Percentiles rank a stretch among this genome's conserved stretches.
These are phyloP conservation scores for Isabelozyma heimii DNA, from an alignment of 805 yeast species.

Conservation along the genomic window DNA sequence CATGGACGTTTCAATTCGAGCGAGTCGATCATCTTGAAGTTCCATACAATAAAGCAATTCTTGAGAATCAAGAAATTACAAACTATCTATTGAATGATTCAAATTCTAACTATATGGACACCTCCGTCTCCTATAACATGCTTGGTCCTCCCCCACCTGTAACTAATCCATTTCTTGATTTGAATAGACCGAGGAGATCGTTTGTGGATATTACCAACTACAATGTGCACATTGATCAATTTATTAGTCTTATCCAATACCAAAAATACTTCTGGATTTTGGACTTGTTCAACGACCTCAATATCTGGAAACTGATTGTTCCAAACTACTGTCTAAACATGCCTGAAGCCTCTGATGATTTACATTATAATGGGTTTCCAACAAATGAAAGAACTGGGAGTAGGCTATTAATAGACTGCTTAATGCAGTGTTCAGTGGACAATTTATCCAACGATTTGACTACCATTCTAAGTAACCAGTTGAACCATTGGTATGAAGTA, in stretches of 20 bases:
- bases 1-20: neutral
- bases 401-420: slow-evolving; percentile 25
- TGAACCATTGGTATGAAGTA: slow-evolving; percentile 18
- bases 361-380: neutral
- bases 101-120: neutral
- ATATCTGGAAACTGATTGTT: slow-evolving; percentile 34
- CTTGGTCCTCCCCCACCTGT: neutral
- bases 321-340: slow-evolving; percentile 30
- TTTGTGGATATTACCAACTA: neutral
- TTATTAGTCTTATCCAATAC: slow-evolving; percentile 24
- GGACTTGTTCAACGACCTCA: slow-evolving; percentile 38
- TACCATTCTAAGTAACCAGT: slow-evolving; percentile 18
- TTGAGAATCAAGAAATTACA: slow-evolving; percentile 24
- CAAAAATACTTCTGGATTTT: slow-evolving; percentile 38
- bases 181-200: neutral
- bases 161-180: neutral
- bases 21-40: neutral
- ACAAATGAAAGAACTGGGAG: slow-evolving; percentile 7
- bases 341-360: neutral
- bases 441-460: slow-evolving; percentile 4
- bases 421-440: slow-evolving; percentile 26
- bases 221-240: slow-evolving; percentile 14
- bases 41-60: slow-evolving; percentile 8
- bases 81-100: slow-evolving; percentile 19
- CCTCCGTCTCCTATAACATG: neutral